Percentiles rank a stretch among this genome's conserved stretches.
These are phyloP conservation scores for Xylaria scruposa DNA, from an alignment of 495 filamentous ascomycete genomes.

Conservation along the genomic window DNA sequence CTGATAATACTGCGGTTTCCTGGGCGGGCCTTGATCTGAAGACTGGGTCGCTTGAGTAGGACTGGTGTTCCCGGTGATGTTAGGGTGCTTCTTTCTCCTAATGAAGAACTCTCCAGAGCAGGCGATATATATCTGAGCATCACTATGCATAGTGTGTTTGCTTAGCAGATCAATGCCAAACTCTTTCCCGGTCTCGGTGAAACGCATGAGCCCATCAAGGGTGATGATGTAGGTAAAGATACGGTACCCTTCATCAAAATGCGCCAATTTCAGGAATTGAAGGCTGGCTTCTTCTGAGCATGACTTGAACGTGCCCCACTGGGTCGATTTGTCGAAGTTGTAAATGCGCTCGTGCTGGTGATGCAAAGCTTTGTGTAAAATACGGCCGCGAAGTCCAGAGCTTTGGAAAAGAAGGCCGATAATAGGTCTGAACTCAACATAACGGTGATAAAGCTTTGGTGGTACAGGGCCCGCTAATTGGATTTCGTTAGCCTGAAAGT, in stretches of 20 bases:
- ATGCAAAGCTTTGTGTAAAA: conserved; percentile 84
- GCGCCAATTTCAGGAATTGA: conserved; percentile 84
- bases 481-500: conserved; percentile 93
- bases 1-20: conserved; percentile 74
- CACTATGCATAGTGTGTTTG: conserved; percentile 95
- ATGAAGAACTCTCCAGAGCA: conserved; percentile 95
- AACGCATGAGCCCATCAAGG: conserved; percentile 81
- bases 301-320: conserved; percentile 63
- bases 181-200: conserved; percentile 93
- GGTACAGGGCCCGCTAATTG: conserved; percentile 87
- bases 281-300: conserved; percentile 68
- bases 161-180: conserved; percentile 90
- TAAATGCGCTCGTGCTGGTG: conserved; percentile 90
- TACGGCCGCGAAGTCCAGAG: conserved; percentile 73
- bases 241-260: conserved; percentile 82
- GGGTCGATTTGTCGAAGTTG: conserved; percentile 77
- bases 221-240: conserved; percentile 94
- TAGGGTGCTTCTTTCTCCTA: conserved; percentile 58
- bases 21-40: conserved; percentile 41
- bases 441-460: conserved; percentile 79
- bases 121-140: conserved; percentile 87
- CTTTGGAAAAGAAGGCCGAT: conserved; percentile 87
- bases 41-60: conserved; percentile 37
- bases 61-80: conserved; percentile 29
- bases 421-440: conserved; percentile 90